Conservation (phyloP, 169 alveolate genomes). For the Babesia sp. region DNA sequence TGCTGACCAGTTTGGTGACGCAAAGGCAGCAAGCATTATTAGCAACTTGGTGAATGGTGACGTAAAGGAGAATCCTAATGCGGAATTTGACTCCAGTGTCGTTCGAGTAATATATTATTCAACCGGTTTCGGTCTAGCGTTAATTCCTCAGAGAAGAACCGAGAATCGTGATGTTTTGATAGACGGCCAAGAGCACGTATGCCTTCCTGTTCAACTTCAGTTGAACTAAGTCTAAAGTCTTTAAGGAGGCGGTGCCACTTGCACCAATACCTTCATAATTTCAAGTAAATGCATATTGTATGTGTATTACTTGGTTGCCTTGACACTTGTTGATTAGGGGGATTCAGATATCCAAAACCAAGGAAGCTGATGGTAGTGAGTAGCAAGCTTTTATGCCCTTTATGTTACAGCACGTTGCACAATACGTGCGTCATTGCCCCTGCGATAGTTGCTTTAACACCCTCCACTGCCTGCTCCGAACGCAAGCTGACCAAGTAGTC, state of each 20-base stretch:
- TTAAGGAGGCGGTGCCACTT: no score
- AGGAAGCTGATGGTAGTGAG: neutral
- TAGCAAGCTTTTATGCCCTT: no score
- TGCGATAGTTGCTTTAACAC: slow-evolving; percentile 24
- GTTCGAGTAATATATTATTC: slow-evolving; percentile 13
- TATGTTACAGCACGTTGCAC: slow-evolving; percentile 15
- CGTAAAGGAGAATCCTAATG: neutral
- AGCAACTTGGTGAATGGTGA: neutral
- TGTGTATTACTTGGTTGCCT: neutral
- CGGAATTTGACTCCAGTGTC: neutral
- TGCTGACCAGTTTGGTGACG: neutral
- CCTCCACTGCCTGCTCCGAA: slow-evolving; percentile 24
- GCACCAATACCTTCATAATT: no score
- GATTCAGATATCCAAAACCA: neutral
- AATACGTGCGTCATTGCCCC: slow-evolving; percentile 7
- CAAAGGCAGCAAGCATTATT: neutral
- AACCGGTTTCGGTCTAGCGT: slow-evolving; percentile 21
- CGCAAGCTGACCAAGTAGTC: slow-evolving; percentile 43
- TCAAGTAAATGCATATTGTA: no score
- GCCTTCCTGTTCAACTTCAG: neutral
- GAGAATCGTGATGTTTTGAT: neutral
- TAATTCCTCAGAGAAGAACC: slow-evolving; percentile 1
- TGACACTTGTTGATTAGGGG: neutral
- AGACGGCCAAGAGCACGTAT: neutral
- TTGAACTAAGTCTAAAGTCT: no score